Evolutionary conservation across 2,329 filamentous ascomycete genomes (phyloP).

Genomic region (Zasmidium citrigriseum): DNA sequence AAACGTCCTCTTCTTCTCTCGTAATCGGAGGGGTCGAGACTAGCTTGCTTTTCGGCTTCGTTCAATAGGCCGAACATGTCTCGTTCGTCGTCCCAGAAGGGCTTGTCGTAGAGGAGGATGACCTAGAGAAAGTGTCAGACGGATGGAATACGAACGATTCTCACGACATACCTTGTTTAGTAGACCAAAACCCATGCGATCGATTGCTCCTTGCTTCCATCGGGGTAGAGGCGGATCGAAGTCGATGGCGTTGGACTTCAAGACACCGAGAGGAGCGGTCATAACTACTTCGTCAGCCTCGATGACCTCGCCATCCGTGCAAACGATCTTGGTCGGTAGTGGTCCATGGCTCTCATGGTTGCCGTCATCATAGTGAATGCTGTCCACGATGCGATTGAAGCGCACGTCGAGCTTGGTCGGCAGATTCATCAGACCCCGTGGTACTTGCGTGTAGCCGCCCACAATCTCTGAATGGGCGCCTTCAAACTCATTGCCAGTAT

Average conservation of each 20-base stretch:
- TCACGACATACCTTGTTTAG: slow-evolving; percentile 73
- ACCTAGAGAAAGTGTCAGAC: slow-evolving; percentile 46
- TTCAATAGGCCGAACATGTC: slow-evolving; percentile 94
- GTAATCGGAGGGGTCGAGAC: slow-evolving; percentile 79
- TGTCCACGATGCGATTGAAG: slow-evolving; percentile 70
- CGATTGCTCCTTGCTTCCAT: slow-evolving; percentile 80
- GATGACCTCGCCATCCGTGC: slow-evolving; percentile 73
- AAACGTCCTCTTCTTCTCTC: slow-evolving; percentile 79
- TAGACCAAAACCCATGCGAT: slow-evolving; percentile 85
- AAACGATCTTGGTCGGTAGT: slow-evolving; percentile 64
- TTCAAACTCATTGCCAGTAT: slow-evolving; percentile 96
- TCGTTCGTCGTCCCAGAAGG: slow-evolving; percentile 86
- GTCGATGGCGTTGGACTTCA: slow-evolving; percentile 78
- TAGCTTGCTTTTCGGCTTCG: slow-evolving; percentile 67
- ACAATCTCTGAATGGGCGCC: slow-evolving; percentile 91
- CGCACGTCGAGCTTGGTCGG: slow-evolving; percentile 77
- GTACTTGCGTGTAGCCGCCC: slow-evolving; percentile 90
- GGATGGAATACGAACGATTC: neutral
- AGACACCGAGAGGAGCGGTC: slow-evolving; percentile 84
- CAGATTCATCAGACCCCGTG: slow-evolving; percentile 78
- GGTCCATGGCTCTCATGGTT: slow-evolving; percentile 33
- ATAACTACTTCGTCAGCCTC: slow-evolving; percentile 90
- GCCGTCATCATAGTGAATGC: slow-evolving; percentile 61
- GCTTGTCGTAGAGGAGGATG: slow-evolving; percentile 80
- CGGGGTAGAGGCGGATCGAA: slow-evolving; percentile 89